phyloP scores from a whole-genome alignment of 78 protist species.

The Pigoraptor vietnamica region DNA sequence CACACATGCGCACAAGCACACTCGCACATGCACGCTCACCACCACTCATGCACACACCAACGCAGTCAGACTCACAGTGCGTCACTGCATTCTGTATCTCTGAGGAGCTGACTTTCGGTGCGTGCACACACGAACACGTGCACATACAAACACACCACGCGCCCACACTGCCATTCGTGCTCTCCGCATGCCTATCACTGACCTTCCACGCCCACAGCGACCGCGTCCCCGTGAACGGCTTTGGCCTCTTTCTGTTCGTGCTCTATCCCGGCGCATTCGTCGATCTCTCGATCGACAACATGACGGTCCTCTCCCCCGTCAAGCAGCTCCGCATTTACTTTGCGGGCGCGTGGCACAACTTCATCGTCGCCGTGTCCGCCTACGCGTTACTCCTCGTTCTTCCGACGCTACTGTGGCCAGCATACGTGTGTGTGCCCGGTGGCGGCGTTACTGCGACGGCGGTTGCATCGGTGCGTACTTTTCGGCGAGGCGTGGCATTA shows the following conservation, averaged over 20 bases:
- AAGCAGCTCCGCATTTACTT: not conserved
- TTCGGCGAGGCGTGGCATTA: not conserved
- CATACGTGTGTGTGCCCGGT: not conserved
- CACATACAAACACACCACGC: too few species aligned
- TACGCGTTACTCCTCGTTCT: not conserved
- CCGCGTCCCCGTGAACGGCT: not conserved
- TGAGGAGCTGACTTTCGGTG: too few species aligned
- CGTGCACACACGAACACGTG: too few species aligned
- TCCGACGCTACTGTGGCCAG: not conserved
- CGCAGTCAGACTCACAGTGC: too few species aligned
- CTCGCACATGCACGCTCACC: too few species aligned
- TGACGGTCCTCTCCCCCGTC: not conserved
- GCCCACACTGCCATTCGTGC: too few species aligned
- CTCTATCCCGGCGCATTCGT: constrained; percentile 8
- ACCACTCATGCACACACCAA: too few species aligned
- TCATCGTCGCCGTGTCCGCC: not conserved
- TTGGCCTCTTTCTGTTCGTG: not conserved
- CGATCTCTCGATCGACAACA: not conserved
- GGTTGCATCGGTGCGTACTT: not conserved
- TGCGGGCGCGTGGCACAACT: constrained; percentile 6
- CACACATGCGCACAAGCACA: not conserved
- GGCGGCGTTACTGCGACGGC: not conserved
- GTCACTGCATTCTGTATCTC: too few species aligned
- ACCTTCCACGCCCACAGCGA: not conserved
- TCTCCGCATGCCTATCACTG: too few species aligned